phyloP scores from a whole-genome alignment of 176 grass and related monocot species.

The Puya raimondii region DNA sequence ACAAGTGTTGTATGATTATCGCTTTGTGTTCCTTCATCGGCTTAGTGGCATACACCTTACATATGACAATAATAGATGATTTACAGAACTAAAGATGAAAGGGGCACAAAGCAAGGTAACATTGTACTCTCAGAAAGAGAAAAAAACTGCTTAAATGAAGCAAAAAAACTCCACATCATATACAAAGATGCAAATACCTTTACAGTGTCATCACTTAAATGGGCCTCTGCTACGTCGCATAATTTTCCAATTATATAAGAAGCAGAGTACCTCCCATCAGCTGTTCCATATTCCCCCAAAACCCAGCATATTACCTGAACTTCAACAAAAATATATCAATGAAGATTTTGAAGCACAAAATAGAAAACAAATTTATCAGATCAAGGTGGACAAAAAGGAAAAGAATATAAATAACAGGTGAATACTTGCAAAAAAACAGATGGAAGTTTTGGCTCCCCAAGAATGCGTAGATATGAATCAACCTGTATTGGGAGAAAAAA shows the following conservation, averaged over 20 bases:
- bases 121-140: background rate
- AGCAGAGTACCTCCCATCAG: conserved; percentile 83
- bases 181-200: conserved; percentile 37
- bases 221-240: conserved; percentile 92
- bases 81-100: background rate
- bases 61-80: background rate
- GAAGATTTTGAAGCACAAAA: background rate
- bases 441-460: conserved; percentile 97
- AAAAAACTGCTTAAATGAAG: background rate
- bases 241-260: conserved; percentile 92
- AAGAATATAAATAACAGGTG: conserved; percentile 1
- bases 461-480: conserved; percentile 85
- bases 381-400: conserved; percentile 8
- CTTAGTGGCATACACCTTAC: background rate
- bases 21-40: background rate
- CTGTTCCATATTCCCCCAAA: conserved; percentile 91
- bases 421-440: conserved; percentile 92
- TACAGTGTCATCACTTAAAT: conserved; percentile 85
- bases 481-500: conserved; percentile 48
- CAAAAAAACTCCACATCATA: background rate
- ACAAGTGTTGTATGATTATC: background rate
- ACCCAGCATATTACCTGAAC: conserved; percentile 98
- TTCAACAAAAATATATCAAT: conserved; percentile 3
- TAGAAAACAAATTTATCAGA: background rate
- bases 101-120: background rate